A percentile compares a stretch with the other conserved stretches of the same genome.
Conservation (phyloP, 2,329 filamentous ascomycete genomes). For the Whalleya microplaca region DNA sequence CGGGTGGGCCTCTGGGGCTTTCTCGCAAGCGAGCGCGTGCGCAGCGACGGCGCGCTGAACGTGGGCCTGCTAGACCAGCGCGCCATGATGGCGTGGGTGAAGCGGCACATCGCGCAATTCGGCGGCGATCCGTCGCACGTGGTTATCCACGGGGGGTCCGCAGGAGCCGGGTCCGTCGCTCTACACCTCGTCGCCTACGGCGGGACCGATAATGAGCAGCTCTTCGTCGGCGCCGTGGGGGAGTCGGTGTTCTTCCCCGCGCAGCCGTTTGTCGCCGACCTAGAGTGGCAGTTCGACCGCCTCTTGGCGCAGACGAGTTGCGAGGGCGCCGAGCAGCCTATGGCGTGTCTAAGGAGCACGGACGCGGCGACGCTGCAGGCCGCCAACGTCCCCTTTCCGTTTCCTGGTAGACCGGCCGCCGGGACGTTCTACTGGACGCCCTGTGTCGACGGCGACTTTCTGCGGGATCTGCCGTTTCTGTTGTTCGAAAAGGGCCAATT, state of each 20-base stretch:
- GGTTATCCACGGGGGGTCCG: constrained; percentile 64
- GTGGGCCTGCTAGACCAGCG: constrained; percentile 67
- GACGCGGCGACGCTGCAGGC: constrained; percentile 43
- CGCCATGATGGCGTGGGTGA: constrained; percentile 63
- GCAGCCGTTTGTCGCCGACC: constrained; percentile 47
- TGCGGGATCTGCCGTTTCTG: constrained; percentile 46
- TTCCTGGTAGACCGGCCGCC: constrained; percentile 41
- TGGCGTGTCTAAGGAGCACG: constrained; percentile 48
- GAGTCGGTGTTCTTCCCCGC: constrained; percentile 56
- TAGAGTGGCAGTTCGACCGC: constrained; percentile 53
- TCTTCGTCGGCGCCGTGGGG: constrained; percentile 51
- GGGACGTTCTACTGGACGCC: constrained; percentile 56
- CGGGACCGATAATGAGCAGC: constrained; percentile 39
- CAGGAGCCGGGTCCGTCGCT: constrained; percentile 62
- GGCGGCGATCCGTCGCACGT: constrained; percentile 63
- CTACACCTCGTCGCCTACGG: constrained; percentile 53
- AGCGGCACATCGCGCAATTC: constrained; percentile 60
- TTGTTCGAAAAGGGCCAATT: constrained; percentile 46
- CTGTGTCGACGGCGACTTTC: constrained; percentile 51
- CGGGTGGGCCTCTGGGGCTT: constrained; percentile 67
- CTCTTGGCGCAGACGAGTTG: constrained; percentile 44
- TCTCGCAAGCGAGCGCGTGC: constrained; percentile 59
- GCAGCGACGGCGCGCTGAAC: constrained; percentile 61
- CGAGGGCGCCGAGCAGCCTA: constrained; percentile 32
- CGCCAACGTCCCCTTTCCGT: constrained; percentile 45